phyloP scores from a whole-genome alignment of 441 rosid species.

The Populus trichocarpa region DNA sequence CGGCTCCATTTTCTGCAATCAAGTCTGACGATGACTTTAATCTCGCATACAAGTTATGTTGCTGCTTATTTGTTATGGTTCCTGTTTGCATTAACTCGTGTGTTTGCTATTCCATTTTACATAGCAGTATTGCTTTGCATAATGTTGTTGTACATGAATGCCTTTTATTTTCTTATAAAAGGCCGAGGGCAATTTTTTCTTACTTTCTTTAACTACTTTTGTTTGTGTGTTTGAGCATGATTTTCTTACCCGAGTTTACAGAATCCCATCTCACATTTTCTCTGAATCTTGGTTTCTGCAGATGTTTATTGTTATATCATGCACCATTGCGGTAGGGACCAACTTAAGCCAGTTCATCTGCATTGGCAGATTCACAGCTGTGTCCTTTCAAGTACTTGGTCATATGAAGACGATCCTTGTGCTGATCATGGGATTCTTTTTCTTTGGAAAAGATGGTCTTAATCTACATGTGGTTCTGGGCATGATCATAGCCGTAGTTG shows the following conservation, averaged over 20 bases:
- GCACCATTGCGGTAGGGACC: conserved; percentile 89
- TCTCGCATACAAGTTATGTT: neutral
- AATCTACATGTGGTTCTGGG: conserved; percentile 69
- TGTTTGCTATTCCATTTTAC: neutral
- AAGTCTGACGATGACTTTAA: neutral
- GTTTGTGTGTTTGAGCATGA: neutral
- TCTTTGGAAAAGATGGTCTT: conserved; percentile 44
- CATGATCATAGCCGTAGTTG: conserved; percentile 75
- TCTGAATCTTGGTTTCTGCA: conserved; percentile 29
- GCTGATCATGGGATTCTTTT: conserved; percentile 72
- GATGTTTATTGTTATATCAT: conserved; percentile 75
- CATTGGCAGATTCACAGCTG: conserved; percentile 93
- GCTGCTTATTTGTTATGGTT: neutral
- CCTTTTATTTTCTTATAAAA: neutral
- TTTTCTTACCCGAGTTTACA: neutral
- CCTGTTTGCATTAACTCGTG: neutral
- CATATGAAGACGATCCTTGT: conserved; percentile 91
- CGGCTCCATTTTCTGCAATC: neutral
- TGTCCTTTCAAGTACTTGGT: conserved; percentile 38
- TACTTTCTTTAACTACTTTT: neutral
- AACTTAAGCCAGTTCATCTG: conserved; percentile 98
- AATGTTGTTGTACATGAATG: neutral
- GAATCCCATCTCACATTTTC: neutral
- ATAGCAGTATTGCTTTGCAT: neutral
- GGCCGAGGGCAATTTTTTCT: neutral